These are phyloP conservation scores for Calvatia gigantea DNA, from an alignment of 768 basidiomycete species.

Conservation along the genomic window DNA sequence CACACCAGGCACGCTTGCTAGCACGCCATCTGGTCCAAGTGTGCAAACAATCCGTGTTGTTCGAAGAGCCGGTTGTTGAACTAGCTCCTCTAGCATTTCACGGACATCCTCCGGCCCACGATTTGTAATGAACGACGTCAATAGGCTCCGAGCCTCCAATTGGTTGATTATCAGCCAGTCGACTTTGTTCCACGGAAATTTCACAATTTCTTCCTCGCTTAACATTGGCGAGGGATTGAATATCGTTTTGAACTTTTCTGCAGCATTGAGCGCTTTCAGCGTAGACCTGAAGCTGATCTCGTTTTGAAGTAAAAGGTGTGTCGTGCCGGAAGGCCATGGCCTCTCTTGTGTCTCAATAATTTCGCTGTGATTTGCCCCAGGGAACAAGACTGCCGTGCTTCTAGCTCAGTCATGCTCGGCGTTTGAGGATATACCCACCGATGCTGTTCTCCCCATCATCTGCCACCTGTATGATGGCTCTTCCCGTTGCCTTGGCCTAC, in stretches of 20 bases:
- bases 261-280: slow-evolving; percentile 27
- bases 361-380: slow-evolving; percentile 52
- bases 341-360: slow-evolving; percentile 25
- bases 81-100: slow-evolving; percentile 10
- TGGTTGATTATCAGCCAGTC: slow-evolving; percentile 58
- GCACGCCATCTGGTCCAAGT: slow-evolving; percentile 48
- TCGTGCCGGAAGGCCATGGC: slow-evolving; percentile 30
- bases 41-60: slow-evolving; percentile 53
- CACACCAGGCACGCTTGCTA: slow-evolving; percentile 35
- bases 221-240: slow-evolving; percentile 63
- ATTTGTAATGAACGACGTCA: slow-evolving; percentile 1
- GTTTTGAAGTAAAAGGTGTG: slow-evolving; percentile 57
- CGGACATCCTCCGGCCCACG: slow-evolving; percentile 40
- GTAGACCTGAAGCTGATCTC: slow-evolving; percentile 48
- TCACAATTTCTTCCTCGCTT: slow-evolving; percentile 29
- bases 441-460: slow-evolving; percentile 61
- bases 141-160: slow-evolving; percentile 31
- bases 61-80: slow-evolving; percentile 22
- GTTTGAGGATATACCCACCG: slow-evolving; percentile 30
- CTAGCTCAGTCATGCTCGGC: neutral
- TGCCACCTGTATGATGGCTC: slow-evolving; percentile 59
- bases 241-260: slow-evolving; percentile 29
- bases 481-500: slow-evolving; percentile 46
- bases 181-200: slow-evolving; percentile 48
- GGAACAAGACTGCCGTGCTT: slow-evolving; percentile 42